These are phyloP conservation scores for Huntiella decipiens DNA, from an alignment of 2,329 filamentous ascomycete genomes.

Conservation along the genomic window DNA sequence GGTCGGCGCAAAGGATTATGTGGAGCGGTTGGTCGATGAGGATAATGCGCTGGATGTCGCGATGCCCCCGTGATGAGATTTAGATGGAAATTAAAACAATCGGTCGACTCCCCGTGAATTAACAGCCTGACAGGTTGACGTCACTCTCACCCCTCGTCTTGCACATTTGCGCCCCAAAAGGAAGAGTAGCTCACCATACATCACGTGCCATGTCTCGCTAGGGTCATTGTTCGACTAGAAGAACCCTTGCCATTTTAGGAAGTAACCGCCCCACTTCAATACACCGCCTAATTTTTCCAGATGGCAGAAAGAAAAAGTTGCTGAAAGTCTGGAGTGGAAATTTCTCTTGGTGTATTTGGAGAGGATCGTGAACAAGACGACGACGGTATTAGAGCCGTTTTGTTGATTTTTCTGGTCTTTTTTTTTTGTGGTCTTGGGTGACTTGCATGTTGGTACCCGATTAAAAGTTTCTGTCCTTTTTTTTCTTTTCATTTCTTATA, in stretches of 20 bases:
- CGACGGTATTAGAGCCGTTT: background rate
- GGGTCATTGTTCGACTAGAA: background rate
- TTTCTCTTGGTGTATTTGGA: background rate
- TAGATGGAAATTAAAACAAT: background rate
- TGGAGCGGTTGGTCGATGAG: too few relatives aligned
- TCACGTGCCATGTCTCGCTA: too few relatives aligned
- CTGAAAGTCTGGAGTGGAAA: background rate
- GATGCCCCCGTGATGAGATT: background rate
- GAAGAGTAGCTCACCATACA: too few relatives aligned
- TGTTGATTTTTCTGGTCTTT: background rate
- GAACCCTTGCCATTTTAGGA: background rate
- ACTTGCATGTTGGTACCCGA: background rate
- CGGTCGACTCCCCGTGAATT: background rate
- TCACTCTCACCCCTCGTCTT: too few relatives aligned
- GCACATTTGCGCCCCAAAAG: too few relatives aligned
- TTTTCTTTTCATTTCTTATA: slow-evolving; percentile 1
- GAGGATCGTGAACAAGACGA: background rate
- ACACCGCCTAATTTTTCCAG: slow-evolving; percentile 8
- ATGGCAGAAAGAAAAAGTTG: slow-evolving; percentile 11
- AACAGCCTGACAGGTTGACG: background rate
- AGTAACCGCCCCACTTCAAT: slow-evolving; percentile 2
- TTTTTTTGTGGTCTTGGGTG: background rate
- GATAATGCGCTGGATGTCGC: too few relatives aligned
- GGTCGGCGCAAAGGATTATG: background rate
- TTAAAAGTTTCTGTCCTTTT: background rate